Percentiles rank a stretch among this genome's conserved stretches.
These are phyloP conservation scores for Hypoxylon cercidicola DNA, from an alignment of 495 filamentous ascomycete genomes.

Conservation along the genomic window DNA sequence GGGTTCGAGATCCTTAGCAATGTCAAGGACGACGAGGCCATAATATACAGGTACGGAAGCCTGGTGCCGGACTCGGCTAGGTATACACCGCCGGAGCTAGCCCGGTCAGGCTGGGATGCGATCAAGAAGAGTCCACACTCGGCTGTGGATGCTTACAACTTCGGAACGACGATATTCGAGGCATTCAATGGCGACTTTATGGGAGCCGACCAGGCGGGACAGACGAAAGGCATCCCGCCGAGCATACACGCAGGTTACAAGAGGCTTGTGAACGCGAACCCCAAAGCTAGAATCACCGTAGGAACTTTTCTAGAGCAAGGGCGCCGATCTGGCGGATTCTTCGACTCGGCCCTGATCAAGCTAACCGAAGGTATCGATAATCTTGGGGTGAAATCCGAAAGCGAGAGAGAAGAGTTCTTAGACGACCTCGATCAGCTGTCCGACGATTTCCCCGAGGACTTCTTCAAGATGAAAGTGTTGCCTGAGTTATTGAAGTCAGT, in stretches of 20 bases:
- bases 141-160: conserved; percentile 87
- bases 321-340: conserved; percentile 82
- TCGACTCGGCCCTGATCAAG: conserved; percentile 90
- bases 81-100: conserved; percentile 87
- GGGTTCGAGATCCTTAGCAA: conserved; percentile 94
- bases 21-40: conserved; percentile 91
- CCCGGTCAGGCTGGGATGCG: conserved; percentile 85
- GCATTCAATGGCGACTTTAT: conserved; percentile 86
- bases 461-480: conserved; percentile 95
- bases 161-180: conserved; percentile 86
- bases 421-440: conserved; percentile 85
- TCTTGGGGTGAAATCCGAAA: conserved; percentile 84
- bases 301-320: conserved; percentile 92
- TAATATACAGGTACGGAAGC: conserved; percentile 90
- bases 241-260: conserved; percentile 91
- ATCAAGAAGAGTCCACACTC: conserved; percentile 84
- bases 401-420: conserved; percentile 86
- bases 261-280: conserved; percentile 84
- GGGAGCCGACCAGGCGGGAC: conserved; percentile 77
- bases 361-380: conserved; percentile 92
- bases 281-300: conserved; percentile 85
- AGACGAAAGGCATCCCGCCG: conserved; percentile 86
- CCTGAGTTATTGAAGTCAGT: conserved; percentile 97
- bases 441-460: conserved; percentile 96
- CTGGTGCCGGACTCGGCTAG: conserved; percentile 82